phyloP scores from a whole-genome alignment of 768 basidiomycete genomes.

The Multifurca ochricompacta region DNA sequence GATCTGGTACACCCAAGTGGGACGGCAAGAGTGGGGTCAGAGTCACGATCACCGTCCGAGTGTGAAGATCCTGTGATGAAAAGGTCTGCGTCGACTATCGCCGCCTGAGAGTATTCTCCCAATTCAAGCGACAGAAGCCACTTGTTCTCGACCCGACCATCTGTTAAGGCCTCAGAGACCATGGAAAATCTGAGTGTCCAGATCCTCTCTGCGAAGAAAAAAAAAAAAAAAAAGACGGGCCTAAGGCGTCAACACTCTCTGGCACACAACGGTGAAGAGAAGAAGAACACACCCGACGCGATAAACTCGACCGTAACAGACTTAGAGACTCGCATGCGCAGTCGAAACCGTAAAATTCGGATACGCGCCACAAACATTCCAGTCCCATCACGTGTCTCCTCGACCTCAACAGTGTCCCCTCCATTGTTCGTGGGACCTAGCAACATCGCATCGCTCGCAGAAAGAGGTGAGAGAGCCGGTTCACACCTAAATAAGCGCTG shows the following conservation, averaged over 20 bases:
- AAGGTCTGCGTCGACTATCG: conserved; percentile 3
- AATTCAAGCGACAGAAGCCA: conserved; percentile 45
- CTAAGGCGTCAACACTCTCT: no score
- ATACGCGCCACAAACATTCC: conserved; percentile 50
- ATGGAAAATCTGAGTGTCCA: conserved; percentile 46
- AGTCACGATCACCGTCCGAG: neutral
- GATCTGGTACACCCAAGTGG: neutral
- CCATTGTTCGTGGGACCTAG: conserved; percentile 35
- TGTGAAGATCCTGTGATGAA: neutral
- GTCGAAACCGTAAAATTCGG: conserved; percentile 52
- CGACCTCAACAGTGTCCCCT: conserved; percentile 43
- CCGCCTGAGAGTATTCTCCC: conserved; percentile 48
- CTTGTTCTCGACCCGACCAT: conserved; percentile 28
- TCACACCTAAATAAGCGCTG: conserved; percentile 45
- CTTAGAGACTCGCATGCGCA: conserved; percentile 57
- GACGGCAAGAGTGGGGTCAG: neutral
- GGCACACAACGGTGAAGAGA: neutral
- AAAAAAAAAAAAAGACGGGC: neutral
- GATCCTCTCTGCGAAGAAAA: conserved; percentile 38
- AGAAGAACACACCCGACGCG: conserved; percentile 38
- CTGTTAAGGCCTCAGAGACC: neutral
- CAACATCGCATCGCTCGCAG: conserved; percentile 43
- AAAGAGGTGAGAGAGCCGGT: conserved; percentile 43
- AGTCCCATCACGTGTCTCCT: conserved; percentile 31
- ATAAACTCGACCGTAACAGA: conserved; percentile 58